Conservation (phyloP, 2,329 filamentous ascomycete species). For the Ophiostoma populinum region DNA sequence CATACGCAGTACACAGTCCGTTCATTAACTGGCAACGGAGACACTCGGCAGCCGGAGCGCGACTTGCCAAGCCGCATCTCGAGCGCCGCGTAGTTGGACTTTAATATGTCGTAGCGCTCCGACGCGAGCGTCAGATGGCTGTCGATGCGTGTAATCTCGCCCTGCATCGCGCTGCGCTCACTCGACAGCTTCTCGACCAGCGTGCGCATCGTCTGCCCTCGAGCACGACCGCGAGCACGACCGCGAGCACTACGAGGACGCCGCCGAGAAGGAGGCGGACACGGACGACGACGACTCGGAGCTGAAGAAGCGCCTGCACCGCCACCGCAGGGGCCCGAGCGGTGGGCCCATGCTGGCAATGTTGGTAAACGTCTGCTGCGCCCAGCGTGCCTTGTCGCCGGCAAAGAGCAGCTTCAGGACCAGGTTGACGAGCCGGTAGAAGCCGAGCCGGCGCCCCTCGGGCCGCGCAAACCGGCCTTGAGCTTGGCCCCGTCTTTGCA, state of each 20-base stretch:
- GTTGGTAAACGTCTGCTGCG: slow-evolving; percentile 77
- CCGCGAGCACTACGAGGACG: no score
- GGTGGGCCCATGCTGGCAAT: slow-evolving; percentile 72
- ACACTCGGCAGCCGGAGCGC: no score
- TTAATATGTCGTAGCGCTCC: slow-evolving; percentile 77
- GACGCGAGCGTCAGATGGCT: slow-evolving; percentile 69
- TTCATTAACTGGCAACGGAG: no score
- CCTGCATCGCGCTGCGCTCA: slow-evolving; percentile 69
- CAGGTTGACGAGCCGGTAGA: slow-evolving; percentile 84
- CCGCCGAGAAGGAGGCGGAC: no score
- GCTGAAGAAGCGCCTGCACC: no score
- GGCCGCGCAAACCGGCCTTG: slow-evolving; percentile 40
- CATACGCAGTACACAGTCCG: no score
- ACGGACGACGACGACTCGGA: no score
- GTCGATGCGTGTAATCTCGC: slow-evolving; percentile 60
- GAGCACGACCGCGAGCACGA: no score
- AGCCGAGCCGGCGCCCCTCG: slow-evolving; percentile 70
- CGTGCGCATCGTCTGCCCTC: slow-evolving; percentile 64
- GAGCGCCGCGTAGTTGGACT: slow-evolving; percentile 69
- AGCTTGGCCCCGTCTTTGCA: not conserved
- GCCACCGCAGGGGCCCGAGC: no score
- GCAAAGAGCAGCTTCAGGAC: slow-evolving; percentile 79
- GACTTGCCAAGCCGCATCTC: no score
- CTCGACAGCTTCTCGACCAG: slow-evolving; percentile 67
- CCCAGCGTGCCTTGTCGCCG: slow-evolving; percentile 64